phyloP scores from a whole-genome alignment of 345 rosid genomes.

The Arabidopsis arenosa region DNA sequence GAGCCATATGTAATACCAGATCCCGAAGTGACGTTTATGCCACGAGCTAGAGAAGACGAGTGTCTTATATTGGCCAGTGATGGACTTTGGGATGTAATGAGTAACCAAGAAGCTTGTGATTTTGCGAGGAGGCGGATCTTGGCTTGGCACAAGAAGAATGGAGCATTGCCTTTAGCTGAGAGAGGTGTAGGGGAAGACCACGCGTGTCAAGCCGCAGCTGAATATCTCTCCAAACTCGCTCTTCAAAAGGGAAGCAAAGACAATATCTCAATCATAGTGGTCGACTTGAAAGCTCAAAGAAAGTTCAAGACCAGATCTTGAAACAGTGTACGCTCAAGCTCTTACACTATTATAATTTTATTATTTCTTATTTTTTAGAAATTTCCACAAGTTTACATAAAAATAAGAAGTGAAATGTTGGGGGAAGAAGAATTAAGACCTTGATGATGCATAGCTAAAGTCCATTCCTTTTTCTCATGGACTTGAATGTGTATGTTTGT shows the following conservation, averaged over 20 bases:
- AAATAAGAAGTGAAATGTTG: conserved; percentile 41
- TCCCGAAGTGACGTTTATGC: conserved; percentile 88
- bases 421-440: conserved; percentile 38
- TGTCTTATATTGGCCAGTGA: conserved; percentile 92
- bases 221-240: conserved; percentile 74
- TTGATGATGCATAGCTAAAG: conserved; percentile 58
- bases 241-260: conserved; percentile 84
- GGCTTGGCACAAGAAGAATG: conserved; percentile 80
- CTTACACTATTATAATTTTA: conserved; percentile 37
- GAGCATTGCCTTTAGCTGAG: conserved; percentile 52
- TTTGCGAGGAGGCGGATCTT: conserved; percentile 78
- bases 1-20: conserved; percentile 97
- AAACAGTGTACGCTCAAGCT: conserved; percentile 35
- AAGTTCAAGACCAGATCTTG: conserved; percentile 73
- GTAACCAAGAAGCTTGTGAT: conserved; percentile 93
- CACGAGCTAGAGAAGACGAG: conserved; percentile 89
- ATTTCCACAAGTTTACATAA: conserved; percentile 44
- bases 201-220: conserved; percentile 84
- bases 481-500: conserved; percentile 53
- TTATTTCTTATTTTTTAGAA: conserved; percentile 10
- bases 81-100: conserved; percentile 96
- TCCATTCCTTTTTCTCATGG: conserved; percentile 81
- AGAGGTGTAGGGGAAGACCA: conserved; percentile 76
- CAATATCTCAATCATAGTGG: conserved; percentile 81
- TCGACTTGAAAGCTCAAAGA: conserved; percentile 90